phyloP scores from a whole-genome alignment of 2,329 filamentous ascomycete species.

The Aquanectria penicillioides region DNA sequence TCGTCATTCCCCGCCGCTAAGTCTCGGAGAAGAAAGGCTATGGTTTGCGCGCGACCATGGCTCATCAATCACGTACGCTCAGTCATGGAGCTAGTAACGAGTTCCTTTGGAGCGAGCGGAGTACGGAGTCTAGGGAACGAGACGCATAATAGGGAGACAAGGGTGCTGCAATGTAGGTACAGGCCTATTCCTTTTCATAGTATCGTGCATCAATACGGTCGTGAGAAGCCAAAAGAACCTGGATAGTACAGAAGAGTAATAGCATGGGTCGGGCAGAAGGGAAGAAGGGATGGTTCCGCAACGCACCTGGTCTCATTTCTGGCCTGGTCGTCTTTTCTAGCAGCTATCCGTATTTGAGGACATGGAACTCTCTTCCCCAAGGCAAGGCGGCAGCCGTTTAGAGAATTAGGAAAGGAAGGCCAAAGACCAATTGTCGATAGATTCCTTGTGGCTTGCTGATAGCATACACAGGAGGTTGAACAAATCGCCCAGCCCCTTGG shows the following conservation, averaged over 20 bases:
- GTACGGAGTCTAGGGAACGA: too few species aligned
- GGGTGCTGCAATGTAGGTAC: not conserved
- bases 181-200: not conserved
- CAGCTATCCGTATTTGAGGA: too few species aligned
- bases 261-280: not conserved
- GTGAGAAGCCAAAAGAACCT: slow-evolving; percentile 3
- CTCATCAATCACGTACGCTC: slow-evolving; percentile 5
- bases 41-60: too few species aligned
- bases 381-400: too few species aligned
- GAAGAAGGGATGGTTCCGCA: not conserved
- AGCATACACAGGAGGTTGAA: not conserved
- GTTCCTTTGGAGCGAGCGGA: slow-evolving; percentile 17
- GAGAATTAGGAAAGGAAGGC: too few species aligned
- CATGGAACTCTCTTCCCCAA: too few species aligned
- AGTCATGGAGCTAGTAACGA: not conserved
- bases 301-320: not conserved
- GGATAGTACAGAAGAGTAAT: not conserved
- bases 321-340: too few species aligned
- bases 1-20: slow-evolving; percentile 39
- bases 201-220: not conserved
- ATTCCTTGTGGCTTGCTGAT: too few species aligned
- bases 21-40: too few species aligned
- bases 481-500: not conserved
- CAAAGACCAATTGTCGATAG: too few species aligned
- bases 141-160: too few species aligned